Base-by-base conservation (phyloP, 1,139 yeast species). In the Pichia sp. region DNA sequence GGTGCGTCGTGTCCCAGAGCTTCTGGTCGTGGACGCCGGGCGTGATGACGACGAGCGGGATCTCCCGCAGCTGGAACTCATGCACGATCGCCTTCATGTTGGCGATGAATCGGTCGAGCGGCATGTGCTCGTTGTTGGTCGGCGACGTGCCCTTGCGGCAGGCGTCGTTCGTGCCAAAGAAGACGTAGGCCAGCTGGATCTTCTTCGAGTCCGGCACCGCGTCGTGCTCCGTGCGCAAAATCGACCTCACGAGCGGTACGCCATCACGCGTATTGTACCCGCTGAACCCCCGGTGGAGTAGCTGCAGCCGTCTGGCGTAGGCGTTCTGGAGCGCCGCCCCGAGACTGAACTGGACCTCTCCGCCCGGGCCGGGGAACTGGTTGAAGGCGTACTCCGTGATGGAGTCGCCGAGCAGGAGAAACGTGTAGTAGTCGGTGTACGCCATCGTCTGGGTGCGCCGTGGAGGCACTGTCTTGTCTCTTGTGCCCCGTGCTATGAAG, bases 101-200 rank as follows among this genome's bases (percentile, higher is more conserved):
- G 7, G 68, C 71, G 24, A 67, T 55, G 64, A 72, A 87, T 53
- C 76, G 71, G 0, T 71, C 77, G 3, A 85, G 33, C 1, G 81
- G 77, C 2, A 87, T 87, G 29, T 73, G 73, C 65, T 87, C 95
- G 29, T 71, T 68, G 14, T 71, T 71, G 5, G 49, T 51, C 2
- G 68, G 70, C 8, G 70, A 71, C 8, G 12, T 27, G n/a, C 56
- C 66, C 52, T 42, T 48, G 17, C 10, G 17, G 42, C 67, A 55
- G 0, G 90, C 82, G 66, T 90, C 97, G 64, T 89, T 90, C 9
- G 96, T 80, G 2, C 96, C 96, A 61, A 87, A 82, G 67, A 85
- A 87, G 1, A 89, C 72, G 1, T 84, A 67, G 4, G 68, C 73
- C 16, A 79, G 63, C 38, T 68, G 67, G 44, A 68, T 58, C 45